These are phyloP conservation scores for Ceratocystis variospora DNA, from an alignment of 2,329 filamentous ascomycete species.

Conservation along the genomic window DNA sequence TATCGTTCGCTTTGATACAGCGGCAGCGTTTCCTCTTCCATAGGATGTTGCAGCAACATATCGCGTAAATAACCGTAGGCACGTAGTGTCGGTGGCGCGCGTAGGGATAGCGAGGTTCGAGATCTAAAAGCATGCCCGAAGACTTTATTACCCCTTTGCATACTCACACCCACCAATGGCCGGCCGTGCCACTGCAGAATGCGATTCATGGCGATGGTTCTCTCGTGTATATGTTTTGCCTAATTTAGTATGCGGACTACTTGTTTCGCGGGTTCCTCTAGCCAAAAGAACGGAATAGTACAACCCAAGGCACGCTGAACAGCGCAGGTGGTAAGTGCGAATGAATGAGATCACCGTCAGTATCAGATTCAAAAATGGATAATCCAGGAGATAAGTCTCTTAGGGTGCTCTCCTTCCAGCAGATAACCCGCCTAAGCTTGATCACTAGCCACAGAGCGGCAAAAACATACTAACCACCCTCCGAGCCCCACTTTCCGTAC, in stretches of 20 bases:
- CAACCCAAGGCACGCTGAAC: too few relatives aligned
- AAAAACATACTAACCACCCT: neutral
- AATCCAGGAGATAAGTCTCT: too few relatives aligned
- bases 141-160: neutral
- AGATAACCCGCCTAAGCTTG: too few relatives aligned
- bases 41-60: constrained; percentile 17
- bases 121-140: neutral
- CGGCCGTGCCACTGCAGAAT: neutral
- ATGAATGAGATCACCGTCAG: too few relatives aligned
- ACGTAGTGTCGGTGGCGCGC: neutral
- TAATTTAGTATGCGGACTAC: neutral
- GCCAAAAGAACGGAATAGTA: too few relatives aligned
- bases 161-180: neutral
- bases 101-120: neutral
- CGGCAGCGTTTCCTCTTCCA: constrained; percentile 23
- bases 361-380: too few relatives aligned
- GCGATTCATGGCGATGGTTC: neutral
- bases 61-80: constrained; percentile 18
- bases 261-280: neutral
- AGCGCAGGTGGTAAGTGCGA: too few relatives aligned
- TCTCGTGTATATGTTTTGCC: neutral
- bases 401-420: too few relatives aligned
- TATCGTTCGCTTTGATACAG: constrained; percentile 21
- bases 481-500: too few relatives aligned
- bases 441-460: neutral